These are phyloP conservation scores for Talinum fruticosum DNA, from an alignment of 148 eudicot species.

Conservation along the genomic window DNA sequence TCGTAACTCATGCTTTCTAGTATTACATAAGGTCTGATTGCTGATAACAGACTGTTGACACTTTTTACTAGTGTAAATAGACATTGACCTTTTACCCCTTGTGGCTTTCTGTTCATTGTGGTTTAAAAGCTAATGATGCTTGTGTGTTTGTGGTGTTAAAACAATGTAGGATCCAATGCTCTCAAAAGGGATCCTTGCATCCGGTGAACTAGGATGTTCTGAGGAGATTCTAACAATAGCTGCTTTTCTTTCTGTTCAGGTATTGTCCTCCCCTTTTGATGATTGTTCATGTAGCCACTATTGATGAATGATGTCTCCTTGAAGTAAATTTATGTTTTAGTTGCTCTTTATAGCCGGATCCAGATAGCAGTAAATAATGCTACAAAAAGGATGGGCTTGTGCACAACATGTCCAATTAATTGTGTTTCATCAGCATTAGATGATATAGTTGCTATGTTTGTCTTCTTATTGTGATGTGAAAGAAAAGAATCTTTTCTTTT, in stretches of 20 bases:
- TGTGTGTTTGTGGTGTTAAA: neutral
- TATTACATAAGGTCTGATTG: neutral
- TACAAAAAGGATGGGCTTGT: neutral
- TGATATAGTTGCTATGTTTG: too few species aligned
- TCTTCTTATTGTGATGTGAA: neutral
- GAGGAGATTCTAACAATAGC: slow-evolving; percentile 92
- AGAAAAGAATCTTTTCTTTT: too few species aligned
- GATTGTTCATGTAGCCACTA: neutral
- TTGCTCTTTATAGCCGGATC: neutral
- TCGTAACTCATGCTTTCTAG: neutral
- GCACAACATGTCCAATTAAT: neutral
- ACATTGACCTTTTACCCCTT: neutral
- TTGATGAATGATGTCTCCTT: neutral
- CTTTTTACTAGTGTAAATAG: neutral
- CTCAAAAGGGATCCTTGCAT: slow-evolving; percentile 84
- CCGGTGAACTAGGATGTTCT: slow-evolving; percentile 76
- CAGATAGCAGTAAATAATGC: neutral
- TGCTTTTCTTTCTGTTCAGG: slow-evolving; percentile 90
- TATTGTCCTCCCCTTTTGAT: slow-evolving; percentile 15
- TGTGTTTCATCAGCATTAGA: too few species aligned
- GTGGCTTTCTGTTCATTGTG: neutral
- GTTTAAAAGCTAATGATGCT: neutral
- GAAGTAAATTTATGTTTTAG: neutral
- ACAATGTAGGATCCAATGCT: slow-evolving; percentile 83
- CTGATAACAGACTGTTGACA: neutral